Percentiles rank a stretch among this genome's conserved stretches.
Conservation (phyloP, 1,139 yeast genomes). For the Sugiyamaella sp. region DNA sequence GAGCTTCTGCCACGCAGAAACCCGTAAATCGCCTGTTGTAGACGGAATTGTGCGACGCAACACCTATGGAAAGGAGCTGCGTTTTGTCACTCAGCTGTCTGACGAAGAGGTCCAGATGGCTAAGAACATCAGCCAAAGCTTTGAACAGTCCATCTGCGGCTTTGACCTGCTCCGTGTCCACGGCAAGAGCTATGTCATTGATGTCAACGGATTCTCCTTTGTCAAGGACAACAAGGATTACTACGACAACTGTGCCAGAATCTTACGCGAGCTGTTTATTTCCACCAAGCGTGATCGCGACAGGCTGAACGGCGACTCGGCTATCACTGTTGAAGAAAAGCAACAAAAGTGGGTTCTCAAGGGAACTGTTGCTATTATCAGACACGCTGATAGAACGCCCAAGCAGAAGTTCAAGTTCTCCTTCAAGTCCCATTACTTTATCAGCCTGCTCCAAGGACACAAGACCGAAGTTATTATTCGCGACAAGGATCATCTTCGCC, state of each 20-base stretch:
- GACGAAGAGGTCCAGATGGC: conserved; percentile 83
- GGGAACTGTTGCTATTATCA: conserved; percentile 85
- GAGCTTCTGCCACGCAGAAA: conserved; percentile 92
- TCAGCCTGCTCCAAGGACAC: conserved; percentile 88
- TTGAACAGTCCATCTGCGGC: conserved; percentile 97
- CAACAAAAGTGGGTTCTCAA: conserved; percentile 97
- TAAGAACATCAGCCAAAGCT: conserved; percentile 66
- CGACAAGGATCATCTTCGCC: conserved; percentile 80
- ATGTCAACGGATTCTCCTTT: conserved; percentile 97
- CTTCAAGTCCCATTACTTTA: conserved; percentile 83
- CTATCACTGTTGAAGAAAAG: conserved; percentile 59
- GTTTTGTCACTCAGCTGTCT: conserved; percentile 81
- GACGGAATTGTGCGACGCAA: conserved; percentile 98
- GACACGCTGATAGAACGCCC: conserved; percentile 99
- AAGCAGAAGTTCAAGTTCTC: conserved; percentile 97
- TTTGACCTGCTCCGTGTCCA: conserved; percentile 90
- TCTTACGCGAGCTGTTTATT: conserved; percentile 72
- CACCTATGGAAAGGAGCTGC: conserved; percentile 95
- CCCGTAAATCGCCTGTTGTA: conserved; percentile 97
- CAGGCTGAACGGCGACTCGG: conserved; percentile 19
- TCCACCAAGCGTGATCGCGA: conserved; percentile 60
- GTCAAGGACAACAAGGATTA: conserved; percentile 90
- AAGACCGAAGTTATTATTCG: conserved; percentile 95
- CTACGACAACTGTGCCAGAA: conserved; percentile 81
- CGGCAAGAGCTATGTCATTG: conserved; percentile 90